These are phyloP conservation scores for Camelina laxa DNA, from an alignment of 345 rosid species.

Conservation along the genomic window DNA sequence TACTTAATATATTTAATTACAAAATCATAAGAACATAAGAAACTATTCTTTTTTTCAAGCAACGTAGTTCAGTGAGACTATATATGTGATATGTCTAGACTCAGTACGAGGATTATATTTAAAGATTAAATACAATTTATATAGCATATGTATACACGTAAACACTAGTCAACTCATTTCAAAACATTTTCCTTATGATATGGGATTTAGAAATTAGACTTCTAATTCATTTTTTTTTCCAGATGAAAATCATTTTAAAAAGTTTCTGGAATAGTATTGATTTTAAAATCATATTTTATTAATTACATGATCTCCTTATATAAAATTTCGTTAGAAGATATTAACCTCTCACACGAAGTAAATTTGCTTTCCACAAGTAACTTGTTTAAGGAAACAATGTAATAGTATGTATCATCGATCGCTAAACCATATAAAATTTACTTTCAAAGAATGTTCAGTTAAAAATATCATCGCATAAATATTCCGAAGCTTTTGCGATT, in stretches of 20 bases:
- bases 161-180: slow-evolving; percentile 11
- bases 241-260: not conserved
- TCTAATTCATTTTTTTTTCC: not conserved
- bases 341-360: not conserved
- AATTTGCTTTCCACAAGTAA: too few species aligned
- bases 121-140: not conserved
- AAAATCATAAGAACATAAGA: slow-evolving; percentile 15
- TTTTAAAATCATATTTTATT: not conserved
- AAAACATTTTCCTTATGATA: slow-evolving; percentile 1
- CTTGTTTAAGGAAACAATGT: too few species aligned
- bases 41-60: slow-evolving; percentile 23
- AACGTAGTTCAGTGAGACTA: slow-evolving; percentile 17
- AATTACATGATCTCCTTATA: too few species aligned
- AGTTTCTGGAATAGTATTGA: not conserved
- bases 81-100: not conserved
- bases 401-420: not conserved
- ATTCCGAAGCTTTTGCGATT: not conserved
- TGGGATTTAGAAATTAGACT: not conserved
- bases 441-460: too few species aligned
- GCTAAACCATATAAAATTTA: not conserved
- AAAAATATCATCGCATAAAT: not conserved
- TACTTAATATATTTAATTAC: not conserved
- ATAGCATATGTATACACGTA: not conserved
- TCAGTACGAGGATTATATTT: slow-evolving; percentile 18
- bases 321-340: not conserved